A percentile compares a stretch with the other conserved stretches of the same genome.
Conservation (phyloP, 371 early-diverging fungal species). For the Apophysomyces trapeziformis region DNA sequence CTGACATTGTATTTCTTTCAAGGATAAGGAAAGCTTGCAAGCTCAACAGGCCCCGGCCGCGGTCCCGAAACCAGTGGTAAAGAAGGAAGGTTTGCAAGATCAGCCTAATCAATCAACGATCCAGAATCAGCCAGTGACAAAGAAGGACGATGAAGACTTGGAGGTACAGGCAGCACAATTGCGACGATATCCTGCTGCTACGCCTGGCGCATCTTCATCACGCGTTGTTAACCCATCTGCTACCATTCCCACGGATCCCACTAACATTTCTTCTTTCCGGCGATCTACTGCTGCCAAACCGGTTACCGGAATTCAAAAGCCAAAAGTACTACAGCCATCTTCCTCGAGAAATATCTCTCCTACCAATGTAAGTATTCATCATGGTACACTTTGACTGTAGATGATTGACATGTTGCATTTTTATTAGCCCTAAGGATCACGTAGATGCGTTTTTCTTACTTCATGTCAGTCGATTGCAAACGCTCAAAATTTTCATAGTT, state of each 20-base stretch:
- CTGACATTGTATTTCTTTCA: neutral
- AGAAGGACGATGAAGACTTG: constrained; percentile 12
- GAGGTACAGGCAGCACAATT: constrained; percentile 6
- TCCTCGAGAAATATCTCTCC: constrained; percentile 24
- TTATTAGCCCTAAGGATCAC: neutral
- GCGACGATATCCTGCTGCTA: constrained; percentile 11
- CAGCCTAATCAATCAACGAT: constrained; percentile 13
- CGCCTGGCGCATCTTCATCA: constrained; percentile 22
- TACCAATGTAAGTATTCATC: constrained; percentile 21
- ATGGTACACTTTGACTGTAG: too few species aligned
- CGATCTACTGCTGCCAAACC: constrained; percentile 21
- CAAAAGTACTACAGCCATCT: constrained; percentile 23
- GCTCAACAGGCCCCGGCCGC: neutral
- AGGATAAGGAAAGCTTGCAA: constrained; percentile 26
- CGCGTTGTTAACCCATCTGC: constrained; percentile 18
- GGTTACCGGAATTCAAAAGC: constrained; percentile 13
- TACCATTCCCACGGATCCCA: constrained; percentile 16
- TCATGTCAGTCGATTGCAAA: neutral
- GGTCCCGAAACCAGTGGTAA: neutral
- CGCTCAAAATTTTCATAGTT: constrained; percentile 6
- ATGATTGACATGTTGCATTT: neutral
- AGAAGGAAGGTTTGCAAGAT: constrained; percentile 2
- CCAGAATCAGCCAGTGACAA: constrained; percentile 7
- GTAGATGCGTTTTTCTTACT: neutral
- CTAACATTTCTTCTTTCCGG: constrained; percentile 26